Evolutionary conservation across 257 asterid genomes (phyloP), one percentile per base, ranked within the genome.

Genomic region (Solanum etuberosum): DNA sequence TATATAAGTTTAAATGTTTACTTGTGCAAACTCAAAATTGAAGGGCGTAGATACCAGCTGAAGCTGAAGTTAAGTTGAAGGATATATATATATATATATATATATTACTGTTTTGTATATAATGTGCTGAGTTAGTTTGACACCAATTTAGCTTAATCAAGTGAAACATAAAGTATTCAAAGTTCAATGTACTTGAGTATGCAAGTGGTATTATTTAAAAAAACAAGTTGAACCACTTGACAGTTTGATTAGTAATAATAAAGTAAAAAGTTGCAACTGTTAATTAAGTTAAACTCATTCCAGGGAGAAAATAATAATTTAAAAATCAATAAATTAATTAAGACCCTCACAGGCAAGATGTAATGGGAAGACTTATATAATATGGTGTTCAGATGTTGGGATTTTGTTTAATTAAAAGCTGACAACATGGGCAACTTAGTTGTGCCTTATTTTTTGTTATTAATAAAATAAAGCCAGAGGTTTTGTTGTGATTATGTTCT

Each of bases 171-270:
- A 7, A 12, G 76, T 72, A 83, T 86, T 73, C 8, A 59, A 76
- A 51, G 61, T 51, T 51, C 61, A 16, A 51, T 65, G 37, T 67
- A 67, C 74, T 65, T 83, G 80, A 71, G 85, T 20, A 29, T n/a
- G 85, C 81, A 85, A 65, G 21, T 42, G 83, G 34, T 32, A 70
- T 51, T 87, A 88, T 46, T 85, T 40, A 77, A 85, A 25, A 40
- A 18, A 16, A 16, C 70, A 76, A 88, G 70, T 70, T 88, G 92
- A 90, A 83, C 89, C 87, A 86, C 81, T 88, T 67, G 87, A 84
- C 87, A 15, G 71, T 35, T 85, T 77, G 84, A 77, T 46, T 72
- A 83, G 83, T 34, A 18, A 12, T 78, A 72, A 86, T 84, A 43
- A 82, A 77, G 31, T 34, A 83, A 74, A 63, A 67, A 83, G 63